These are phyloP conservation scores for Telfairia occidentalis DNA, from an alignment of 331 rosid species.

Conservation along the genomic window DNA sequence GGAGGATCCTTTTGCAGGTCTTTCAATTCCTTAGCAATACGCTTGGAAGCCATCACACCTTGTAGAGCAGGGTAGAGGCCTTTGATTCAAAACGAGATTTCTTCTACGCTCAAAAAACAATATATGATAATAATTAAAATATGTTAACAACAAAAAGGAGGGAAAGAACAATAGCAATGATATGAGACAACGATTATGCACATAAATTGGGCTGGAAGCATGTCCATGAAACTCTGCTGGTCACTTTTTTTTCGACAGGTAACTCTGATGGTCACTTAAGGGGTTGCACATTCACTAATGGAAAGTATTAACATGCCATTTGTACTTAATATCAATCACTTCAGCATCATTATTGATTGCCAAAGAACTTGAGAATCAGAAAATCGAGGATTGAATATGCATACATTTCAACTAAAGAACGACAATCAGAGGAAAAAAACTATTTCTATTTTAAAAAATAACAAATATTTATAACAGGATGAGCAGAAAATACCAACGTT, in stretches of 20 bases:
- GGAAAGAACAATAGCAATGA: not conserved
- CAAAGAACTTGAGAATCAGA: not conserved
- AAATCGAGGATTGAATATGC: not conserved
- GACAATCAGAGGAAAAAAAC: not conserved
- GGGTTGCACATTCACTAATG: not conserved
- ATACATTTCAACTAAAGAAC: not conserved
- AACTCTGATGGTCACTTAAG: not conserved
- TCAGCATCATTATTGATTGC: not conserved
- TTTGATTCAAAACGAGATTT: not conserved
- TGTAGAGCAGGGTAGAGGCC: not conserved
- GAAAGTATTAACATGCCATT: not conserved
- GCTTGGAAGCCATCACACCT: conserved; percentile 11
- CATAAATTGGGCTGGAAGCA: not conserved
- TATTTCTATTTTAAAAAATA: no score
- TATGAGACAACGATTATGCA: not conserved
- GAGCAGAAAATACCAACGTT: not conserved
- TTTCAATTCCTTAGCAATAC: conserved; percentile 8
- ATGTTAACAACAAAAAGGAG: not conserved
- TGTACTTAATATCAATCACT: not conserved
- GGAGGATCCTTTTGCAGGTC: conserved; percentile 11
- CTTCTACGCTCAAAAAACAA: not conserved
- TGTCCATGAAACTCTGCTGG: not conserved
- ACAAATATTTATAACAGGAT: not conserved
- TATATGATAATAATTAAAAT: not conserved
- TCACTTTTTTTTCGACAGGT: no score